A percentile compares a stretch with the other conserved stretches of the same genome.
Conservation (phyloP, 2,329 filamentous ascomycete species). For the Colletotrichum sp. region DNA sequence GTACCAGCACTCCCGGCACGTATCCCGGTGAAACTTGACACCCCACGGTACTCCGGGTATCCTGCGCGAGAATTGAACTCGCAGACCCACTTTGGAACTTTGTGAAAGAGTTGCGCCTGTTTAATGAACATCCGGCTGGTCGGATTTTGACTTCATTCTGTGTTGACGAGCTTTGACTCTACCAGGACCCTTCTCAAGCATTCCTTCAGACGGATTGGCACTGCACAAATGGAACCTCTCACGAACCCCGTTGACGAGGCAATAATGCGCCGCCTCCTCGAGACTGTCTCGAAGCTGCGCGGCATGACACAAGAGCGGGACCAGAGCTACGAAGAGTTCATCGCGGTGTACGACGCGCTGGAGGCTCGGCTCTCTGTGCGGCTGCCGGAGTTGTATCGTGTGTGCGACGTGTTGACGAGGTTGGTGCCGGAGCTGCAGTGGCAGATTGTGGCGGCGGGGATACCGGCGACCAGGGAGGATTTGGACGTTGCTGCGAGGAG, state of each 20-base stretch:
- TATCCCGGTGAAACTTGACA: neutral
- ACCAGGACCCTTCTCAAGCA: neutral
- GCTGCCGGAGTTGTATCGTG: neutral
- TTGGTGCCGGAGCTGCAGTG: neutral
- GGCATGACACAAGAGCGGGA: neutral
- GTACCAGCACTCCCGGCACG: neutral
- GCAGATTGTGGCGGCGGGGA: neutral
- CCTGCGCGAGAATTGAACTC: neutral
- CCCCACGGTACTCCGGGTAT: neutral
- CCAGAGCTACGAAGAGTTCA: neutral
- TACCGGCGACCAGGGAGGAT: neutral
- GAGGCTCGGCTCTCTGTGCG: neutral
- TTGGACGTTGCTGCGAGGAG: neutral
- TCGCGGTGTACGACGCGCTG: neutral
- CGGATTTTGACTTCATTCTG: fast-evolving
- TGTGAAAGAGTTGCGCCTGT: neutral
- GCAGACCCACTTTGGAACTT: neutral
- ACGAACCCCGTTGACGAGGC: neutral
- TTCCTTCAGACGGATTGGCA: neutral
- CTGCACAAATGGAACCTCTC: neutral
- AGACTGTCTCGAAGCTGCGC: neutral
- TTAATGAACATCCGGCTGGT: neutral
- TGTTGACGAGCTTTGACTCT: neutral
- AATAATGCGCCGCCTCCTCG: neutral
- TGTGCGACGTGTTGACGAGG: neutral